Base-by-base conservation (phyloP, 768 basidiomycete genomes). In the Calocybe gangraenosa region DNA sequence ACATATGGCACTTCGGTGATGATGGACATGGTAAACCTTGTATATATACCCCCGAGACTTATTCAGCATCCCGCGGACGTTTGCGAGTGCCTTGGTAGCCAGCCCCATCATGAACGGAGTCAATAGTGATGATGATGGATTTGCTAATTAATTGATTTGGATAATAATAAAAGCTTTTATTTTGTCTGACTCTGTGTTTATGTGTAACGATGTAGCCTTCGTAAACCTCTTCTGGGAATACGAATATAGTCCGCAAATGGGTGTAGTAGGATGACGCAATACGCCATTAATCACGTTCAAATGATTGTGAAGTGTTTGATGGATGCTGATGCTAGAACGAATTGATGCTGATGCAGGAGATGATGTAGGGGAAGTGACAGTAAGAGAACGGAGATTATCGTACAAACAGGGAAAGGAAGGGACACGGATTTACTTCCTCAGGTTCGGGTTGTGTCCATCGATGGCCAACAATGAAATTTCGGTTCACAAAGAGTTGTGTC, bases 331-430 rank as follows among this genome's bases (percentile, higher is more conserved):
- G 50, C 36, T 40, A 35, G 40, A 45, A 13, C 30, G 38, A 47
- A 10, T 44, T 52, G 39, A 52, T 55, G 53, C 31, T 53, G 50
- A 58, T 55, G 54, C 51, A 53, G 50, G 25, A 42, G 46, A 46
- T 48, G 32, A 49, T 53, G 49, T 41, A 40, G 20, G 36, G 25
- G 11, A 28, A 28, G 5, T 5, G 11, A 28, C 25, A 28, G 25
- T 28, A 28, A 28, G 25, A 28, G 25, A 11, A 5, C 25, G 25
- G 25, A 11, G 25, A 28, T 28, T 37, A 46, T 40, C 28, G 47
- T 48, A 36, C 18, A 36, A 37, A 34, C 32, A 50, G 42, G 47
- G 15, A 43, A n/a, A 11, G 49, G 46, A 40, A 31, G 40, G 28
- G 17, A 51, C 44, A 23, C 43, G 37, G 15, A 33, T 30, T 41